These are phyloP conservation scores for Coemansia sp. DNA, from an alignment of 192 early-diverging fungal species.

Conservation along the genomic window DNA sequence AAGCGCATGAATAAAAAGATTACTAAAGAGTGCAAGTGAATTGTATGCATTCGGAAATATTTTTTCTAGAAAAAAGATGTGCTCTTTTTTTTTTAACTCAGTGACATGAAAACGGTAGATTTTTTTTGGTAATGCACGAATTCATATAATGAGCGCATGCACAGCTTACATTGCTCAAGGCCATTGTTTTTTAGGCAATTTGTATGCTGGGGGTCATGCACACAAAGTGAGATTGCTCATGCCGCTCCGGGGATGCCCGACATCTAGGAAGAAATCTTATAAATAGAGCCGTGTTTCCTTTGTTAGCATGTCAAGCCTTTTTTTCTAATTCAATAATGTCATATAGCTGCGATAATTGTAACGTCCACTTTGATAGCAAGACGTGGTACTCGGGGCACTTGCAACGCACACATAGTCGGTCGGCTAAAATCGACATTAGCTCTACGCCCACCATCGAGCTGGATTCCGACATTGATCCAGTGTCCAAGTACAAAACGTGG, in stretches of 20 bases:
- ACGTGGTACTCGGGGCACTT: slow-evolving; percentile 30
- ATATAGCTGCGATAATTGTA: slow-evolving; percentile 22
- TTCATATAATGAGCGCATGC: too few species aligned
- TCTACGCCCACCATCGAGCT: slow-evolving; percentile 2
- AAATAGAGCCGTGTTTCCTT: not conserved
- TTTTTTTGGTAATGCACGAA: too few species aligned
- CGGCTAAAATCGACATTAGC: slow-evolving; percentile 6
- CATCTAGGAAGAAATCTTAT: not conserved
- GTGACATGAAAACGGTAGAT: too few species aligned
- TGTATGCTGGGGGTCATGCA: too few species aligned
- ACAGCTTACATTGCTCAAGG: too few species aligned
- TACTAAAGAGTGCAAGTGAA: too few species aligned
- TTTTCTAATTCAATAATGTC: slow-evolving; percentile 12
- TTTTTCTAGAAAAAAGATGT: too few species aligned
- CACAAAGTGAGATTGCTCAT: too few species aligned
- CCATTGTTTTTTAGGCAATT: too few species aligned
- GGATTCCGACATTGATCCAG: not conserved
- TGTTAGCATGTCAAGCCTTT: not conserved
- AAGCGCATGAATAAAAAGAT: too few species aligned
- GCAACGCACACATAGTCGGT: slow-evolving; percentile 7
- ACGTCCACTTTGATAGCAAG: slow-evolving; percentile 27
- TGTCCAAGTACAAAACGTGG: slow-evolving; percentile 1
- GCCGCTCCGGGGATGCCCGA: slow-evolving; percentile 1
- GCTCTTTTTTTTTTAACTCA: too few species aligned
- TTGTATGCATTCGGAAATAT: too few species aligned